Evolutionary conservation across 306 rosid genomes (phyloP).

Genomic region (Casuarina glauca): DNA sequence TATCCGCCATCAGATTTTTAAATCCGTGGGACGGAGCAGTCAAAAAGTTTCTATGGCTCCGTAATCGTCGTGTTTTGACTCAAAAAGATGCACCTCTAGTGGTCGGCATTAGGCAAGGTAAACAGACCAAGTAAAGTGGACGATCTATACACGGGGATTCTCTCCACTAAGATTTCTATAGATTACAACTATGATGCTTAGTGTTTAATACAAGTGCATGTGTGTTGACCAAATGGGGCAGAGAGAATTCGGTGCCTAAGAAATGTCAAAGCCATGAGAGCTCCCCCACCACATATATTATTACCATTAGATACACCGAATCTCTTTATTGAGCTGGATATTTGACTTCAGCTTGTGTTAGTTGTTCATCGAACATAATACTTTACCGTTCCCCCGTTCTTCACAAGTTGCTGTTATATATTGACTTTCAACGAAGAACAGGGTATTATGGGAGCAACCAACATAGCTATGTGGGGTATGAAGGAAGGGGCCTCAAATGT

Average conservation of each 20-base stretch:
- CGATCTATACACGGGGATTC: slow-evolving; percentile 15
- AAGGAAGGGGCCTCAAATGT: too few relatives aligned
- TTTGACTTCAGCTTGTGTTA: neutral
- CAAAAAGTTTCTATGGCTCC: neutral
- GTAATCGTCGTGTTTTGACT: slow-evolving; percentile 16
- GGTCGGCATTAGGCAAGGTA: slow-evolving; percentile 5
- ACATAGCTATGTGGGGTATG: neutral
- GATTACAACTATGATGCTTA: neutral
- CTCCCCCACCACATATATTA: slow-evolving; percentile 16
- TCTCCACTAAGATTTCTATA: slow-evolving; percentile 19
- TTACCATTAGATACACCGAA: slow-evolving; percentile 30
- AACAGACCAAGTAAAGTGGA: slow-evolving; percentile 26
- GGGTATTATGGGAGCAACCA: neutral
- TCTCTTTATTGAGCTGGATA: slow-evolving; percentile 17
- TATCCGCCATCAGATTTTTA: too few relatives aligned
- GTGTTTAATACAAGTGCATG: slow-evolving; percentile 11
- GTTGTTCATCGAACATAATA: neutral
- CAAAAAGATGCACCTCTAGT: neutral
- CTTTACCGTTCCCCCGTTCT: too few relatives aligned
- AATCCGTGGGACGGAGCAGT: neutral
- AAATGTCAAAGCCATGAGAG: slow-evolving; percentile 39
- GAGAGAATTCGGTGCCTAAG: slow-evolving; percentile 24
- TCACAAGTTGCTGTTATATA: too few relatives aligned
- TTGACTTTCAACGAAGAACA: too few relatives aligned
- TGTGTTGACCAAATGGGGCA: slow-evolving; percentile 33